A percentile compares a stretch with the other conserved stretches of the same genome.
These are phyloP conservation scores for Aureobasidium sp. DNA, from an alignment of 2,329 filamentous ascomycete species.

Conservation along the genomic window DNA sequence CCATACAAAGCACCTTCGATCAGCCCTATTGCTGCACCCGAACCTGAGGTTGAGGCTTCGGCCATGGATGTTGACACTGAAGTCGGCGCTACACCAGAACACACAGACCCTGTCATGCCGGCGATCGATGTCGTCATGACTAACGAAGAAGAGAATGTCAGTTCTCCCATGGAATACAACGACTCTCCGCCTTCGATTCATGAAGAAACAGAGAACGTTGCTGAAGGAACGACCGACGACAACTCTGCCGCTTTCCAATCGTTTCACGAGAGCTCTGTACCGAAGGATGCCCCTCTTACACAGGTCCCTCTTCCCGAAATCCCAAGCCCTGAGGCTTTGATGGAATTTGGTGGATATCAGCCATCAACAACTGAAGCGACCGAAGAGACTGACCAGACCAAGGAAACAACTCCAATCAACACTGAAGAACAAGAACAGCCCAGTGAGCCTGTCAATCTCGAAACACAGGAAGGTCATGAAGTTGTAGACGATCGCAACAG, in stretches of 20 bases:
- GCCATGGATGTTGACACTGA: slow-evolving; percentile 2
- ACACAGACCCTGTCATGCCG: not conserved
- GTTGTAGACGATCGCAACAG: not conserved
- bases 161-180: not conserved
- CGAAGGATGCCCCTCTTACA: not conserved
- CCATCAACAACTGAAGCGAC: not conserved
- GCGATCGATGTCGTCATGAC: slow-evolving; percentile 14
- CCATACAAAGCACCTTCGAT: not conserved
- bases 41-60: slow-evolving; percentile 1
- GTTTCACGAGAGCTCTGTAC: not conserved
- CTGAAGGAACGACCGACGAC: not conserved
- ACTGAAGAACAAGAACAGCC: not conserved
- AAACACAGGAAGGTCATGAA: not conserved
- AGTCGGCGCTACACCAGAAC: not conserved
- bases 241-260: not conserved
- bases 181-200: not conserved
- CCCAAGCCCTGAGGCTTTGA: slow-evolving; percentile 1
- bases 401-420: not conserved
- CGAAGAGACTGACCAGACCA: not conserved
- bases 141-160: not conserved
- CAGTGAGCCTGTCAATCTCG: slow-evolving; percentile 5
- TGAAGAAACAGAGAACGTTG: not conserved
- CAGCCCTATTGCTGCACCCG: not conserved
- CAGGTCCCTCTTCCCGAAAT: slow-evolving; percentile 2
- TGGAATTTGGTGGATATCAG: slow-evolving; percentile 13